phyloP scores from a whole-genome alignment of 306 rosid species.

The Luffa aegyptiaca region DNA sequence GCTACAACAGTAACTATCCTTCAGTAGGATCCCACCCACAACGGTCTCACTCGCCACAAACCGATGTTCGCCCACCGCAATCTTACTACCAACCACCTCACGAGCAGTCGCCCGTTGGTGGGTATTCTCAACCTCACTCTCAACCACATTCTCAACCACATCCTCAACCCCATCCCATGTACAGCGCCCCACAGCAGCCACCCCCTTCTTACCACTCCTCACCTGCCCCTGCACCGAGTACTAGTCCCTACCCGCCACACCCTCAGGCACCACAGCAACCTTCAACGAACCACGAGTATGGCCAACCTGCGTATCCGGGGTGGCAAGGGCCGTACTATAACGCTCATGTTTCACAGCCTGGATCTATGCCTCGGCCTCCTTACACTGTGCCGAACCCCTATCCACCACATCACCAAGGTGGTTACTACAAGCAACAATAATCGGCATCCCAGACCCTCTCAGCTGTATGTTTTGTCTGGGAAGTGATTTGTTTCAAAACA shows the following conservation, averaged over 20 bases:
- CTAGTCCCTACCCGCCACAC: constrained; percentile 45
- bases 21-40: constrained; percentile 50
- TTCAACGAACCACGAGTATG: constrained; percentile 62
- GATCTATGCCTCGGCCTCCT: constrained; percentile 70
- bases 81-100: constrained; percentile 51
- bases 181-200: constrained; percentile 48
- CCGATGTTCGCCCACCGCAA: constrained; percentile 51
- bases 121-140: constrained; percentile 44
- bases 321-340: constrained; percentile 93
- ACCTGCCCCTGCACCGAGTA: constrained; percentile 37
- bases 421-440: constrained; percentile 75
- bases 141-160: constrained; percentile 23
- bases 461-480: background rate
- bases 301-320: constrained; percentile 95
- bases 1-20: constrained; percentile 42
- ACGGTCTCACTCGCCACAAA: constrained; percentile 41
- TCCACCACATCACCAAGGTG: constrained; percentile 80
- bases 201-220: constrained; percentile 64
- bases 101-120: constrained; percentile 50
- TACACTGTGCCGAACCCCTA: constrained; percentile 66
- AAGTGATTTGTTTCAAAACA: constrained; percentile 2
- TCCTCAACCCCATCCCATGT: constrained; percentile 45
- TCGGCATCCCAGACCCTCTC: background rate
- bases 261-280: constrained; percentile 58
- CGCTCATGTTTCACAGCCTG: constrained; percentile 57